Evolutionary conservation across 2,329 filamentous ascomycete species (phyloP).

Genomic region (Botrytis byssoidea): DNA sequence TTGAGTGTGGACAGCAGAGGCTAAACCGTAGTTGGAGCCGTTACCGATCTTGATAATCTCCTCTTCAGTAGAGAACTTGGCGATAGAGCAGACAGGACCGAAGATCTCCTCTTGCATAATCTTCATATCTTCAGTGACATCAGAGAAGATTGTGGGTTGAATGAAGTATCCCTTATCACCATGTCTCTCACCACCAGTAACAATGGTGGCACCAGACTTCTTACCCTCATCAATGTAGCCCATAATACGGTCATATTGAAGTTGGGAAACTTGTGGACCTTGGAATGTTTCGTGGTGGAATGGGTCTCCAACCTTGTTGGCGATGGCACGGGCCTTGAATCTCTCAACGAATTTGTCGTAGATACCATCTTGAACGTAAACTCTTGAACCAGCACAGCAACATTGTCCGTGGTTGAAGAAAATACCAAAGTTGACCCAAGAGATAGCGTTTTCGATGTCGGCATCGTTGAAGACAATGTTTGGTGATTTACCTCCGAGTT

Average conservation of each 20-base stretch:
- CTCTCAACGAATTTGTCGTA: slow-evolving; percentile 67
- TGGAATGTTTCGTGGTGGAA: slow-evolving; percentile 66
- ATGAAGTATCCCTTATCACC: slow-evolving; percentile 70
- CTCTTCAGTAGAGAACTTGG: slow-evolving; percentile 68
- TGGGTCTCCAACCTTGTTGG: slow-evolving; percentile 68
- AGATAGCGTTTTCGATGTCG: slow-evolving; percentile 60
- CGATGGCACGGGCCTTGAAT: slow-evolving; percentile 62
- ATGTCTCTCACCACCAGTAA: slow-evolving; percentile 64
- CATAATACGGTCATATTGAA: slow-evolving; percentile 72
- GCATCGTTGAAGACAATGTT: slow-evolving; percentile 63
- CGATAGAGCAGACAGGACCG: slow-evolving; percentile 67
- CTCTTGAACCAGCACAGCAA: slow-evolving; percentile 61
- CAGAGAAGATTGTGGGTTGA: slow-evolving; percentile 70
- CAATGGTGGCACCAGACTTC: slow-evolving; percentile 61
- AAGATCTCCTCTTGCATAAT: slow-evolving; percentile 76
- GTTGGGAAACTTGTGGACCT: slow-evolving; percentile 66
- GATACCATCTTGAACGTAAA: slow-evolving; percentile 68
- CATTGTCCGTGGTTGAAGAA: slow-evolving; percentile 46
- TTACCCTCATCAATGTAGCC: slow-evolving; percentile 63
- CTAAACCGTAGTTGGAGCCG: slow-evolving; percentile 64
- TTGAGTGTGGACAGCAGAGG: slow-evolving; percentile 65
- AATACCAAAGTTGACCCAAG: slow-evolving; percentile 56
- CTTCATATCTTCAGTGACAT: slow-evolving; percentile 69
- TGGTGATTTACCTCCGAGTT: slow-evolving; percentile 61
- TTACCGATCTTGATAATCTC: slow-evolving; percentile 64